Conservation (phyloP, 352 stramenopile species). For the Phytophthora macrochlamydospora region DNA sequence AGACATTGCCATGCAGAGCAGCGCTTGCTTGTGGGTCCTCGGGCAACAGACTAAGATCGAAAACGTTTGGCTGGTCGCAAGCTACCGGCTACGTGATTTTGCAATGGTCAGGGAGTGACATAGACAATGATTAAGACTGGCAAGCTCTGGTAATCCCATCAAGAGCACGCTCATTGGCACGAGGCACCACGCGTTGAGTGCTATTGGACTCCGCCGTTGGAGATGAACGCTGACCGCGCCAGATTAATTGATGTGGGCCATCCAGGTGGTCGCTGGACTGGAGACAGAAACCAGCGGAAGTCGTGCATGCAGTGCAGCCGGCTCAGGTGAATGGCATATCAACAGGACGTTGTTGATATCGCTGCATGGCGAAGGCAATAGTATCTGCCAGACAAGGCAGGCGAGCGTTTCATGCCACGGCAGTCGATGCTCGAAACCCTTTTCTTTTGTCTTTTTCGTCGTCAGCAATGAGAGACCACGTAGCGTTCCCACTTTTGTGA, state of each 20-base stretch:
- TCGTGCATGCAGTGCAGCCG: neutral
- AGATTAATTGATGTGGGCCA: neutral
- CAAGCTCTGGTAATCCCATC: neutral
- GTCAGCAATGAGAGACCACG: too few species aligned
- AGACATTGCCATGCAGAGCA: neutral
- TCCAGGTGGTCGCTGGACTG: neutral
- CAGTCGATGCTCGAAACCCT: too few species aligned
- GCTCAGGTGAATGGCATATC: too few species aligned
- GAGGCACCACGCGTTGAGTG: slow-evolving; percentile 17
- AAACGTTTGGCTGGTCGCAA: neutral
- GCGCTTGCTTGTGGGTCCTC: neutral
- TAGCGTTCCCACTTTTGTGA: too few species aligned
- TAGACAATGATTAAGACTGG: neutral
- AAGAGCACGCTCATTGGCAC: slow-evolving; percentile 15
- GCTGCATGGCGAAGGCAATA: too few species aligned
- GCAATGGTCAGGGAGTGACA: neutral
- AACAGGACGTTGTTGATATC: too few species aligned
- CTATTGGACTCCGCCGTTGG: neutral
- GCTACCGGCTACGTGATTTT: too few species aligned
- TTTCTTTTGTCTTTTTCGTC: too few species aligned
- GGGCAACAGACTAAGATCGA: neutral
- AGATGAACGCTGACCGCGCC: neutral
- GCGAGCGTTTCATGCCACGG: too few species aligned
- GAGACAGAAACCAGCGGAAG: neutral
- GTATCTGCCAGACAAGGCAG: too few species aligned